phyloP scores from a whole-genome alignment of 2,329 filamentous ascomycete genomes.

The Epichloe baconii region DNA sequence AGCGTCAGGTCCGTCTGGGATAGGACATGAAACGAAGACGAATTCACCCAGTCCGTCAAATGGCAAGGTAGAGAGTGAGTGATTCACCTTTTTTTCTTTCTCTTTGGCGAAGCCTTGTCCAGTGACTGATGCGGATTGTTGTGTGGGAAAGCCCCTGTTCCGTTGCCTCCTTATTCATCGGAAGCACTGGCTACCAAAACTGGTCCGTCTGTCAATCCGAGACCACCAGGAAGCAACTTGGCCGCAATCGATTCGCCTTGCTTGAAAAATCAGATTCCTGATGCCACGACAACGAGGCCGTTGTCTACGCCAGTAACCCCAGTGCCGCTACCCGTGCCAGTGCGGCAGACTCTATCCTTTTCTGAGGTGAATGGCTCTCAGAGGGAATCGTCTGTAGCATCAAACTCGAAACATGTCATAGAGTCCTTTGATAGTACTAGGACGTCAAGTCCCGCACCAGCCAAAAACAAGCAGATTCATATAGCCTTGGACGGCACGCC shows the following conservation, averaged over 20 bases:
- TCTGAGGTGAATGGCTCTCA: not conserved
- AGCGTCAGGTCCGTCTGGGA: not conserved
- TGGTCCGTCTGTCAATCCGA: not conserved
- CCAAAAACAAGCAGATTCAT: not conserved
- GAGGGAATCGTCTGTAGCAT: not conserved
- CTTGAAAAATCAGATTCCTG: not conserved
- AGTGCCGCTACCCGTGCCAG: not conserved
- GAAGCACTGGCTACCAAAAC: not conserved
- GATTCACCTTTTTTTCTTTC: not conserved
- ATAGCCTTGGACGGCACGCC: conserved; percentile 1
- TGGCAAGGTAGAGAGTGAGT: not conserved
- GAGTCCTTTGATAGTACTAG: not conserved
- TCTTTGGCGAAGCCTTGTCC: not conserved
- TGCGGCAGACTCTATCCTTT: not conserved
- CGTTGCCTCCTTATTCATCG: not conserved
- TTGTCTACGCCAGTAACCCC: not conserved
- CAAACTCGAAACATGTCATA: not conserved
- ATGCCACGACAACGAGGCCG: not conserved
- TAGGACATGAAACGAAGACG: not conserved
- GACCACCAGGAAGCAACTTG: not conserved
- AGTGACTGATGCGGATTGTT: not conserved
- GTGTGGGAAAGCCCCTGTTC: not conserved
- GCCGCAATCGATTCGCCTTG: not conserved
- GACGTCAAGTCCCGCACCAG: not conserved
- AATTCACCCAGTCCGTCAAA: not conserved